phyloP scores from a whole-genome alignment of 78 protist species.

The Dictyostelium intermedium region DNA sequence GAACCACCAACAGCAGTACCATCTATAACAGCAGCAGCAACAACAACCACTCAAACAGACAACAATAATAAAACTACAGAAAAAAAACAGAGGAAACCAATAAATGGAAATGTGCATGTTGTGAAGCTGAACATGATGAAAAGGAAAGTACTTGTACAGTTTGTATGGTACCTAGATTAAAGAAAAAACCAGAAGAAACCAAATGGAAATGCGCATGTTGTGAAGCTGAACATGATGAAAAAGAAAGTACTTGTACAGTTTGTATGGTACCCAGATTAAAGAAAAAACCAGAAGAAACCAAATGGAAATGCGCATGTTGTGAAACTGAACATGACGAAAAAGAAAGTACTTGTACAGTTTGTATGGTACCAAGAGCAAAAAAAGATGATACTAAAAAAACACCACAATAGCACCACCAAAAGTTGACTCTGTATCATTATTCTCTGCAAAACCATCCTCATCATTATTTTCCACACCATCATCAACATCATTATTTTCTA shows the following conservation, averaged over 20 bases:
- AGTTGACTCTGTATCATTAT: not conserved
- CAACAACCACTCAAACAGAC: too few species aligned
- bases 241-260: not conserved
- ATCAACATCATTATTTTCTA: not conserved
- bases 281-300: not conserved
- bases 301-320: constrained; percentile 17
- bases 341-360: not conserved
- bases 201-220: constrained; percentile 18
- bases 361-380: constrained; percentile 29
- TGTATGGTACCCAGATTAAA: constrained; percentile 18
- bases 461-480: not conserved
- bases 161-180: constrained; percentile 3
- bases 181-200: not conserved
- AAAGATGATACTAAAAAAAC: not conserved
- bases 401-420: not conserved
- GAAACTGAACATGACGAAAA: not conserved
- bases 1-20: not conserved
- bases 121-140: not conserved
- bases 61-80: not conserved
- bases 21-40: not conserved
- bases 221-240: constrained; percentile 2
- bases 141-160: not conserved
- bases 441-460: not conserved
- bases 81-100: too few species aligned
- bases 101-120: constrained; percentile 12